Conservation (phyloP, 1,284 basidiomycete species). For the Pseudozyma pruni region DNA sequence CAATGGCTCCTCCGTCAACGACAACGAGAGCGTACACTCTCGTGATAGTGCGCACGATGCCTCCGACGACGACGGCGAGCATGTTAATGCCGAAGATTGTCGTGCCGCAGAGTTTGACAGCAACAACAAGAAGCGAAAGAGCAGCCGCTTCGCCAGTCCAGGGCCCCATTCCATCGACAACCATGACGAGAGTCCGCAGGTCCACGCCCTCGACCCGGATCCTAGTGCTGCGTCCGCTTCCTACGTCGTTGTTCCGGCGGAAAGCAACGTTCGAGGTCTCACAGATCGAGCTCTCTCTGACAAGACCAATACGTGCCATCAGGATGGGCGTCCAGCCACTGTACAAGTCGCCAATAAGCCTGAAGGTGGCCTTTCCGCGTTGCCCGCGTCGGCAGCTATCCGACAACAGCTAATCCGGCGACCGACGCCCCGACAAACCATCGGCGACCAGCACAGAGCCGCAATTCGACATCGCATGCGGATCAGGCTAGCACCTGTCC, state of each 20-base stretch:
- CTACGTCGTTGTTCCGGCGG: not conserved
- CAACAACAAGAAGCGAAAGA: slow-evolving; percentile 60
- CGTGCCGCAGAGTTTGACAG: slow-evolving; percentile 45
- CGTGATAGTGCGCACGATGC: slow-evolving; percentile 16
- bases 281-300: slow-evolving; percentile 17
- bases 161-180: not conserved
- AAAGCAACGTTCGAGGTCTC: not conserved
- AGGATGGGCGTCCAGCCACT: not conserved
- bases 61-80: slow-evolving; percentile 27
- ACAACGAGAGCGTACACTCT: slow-evolving; percentile 18
- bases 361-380: not conserved
- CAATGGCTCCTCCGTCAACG: slow-evolving; percentile 1
- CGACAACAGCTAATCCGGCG: slow-evolving; percentile 1
- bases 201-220: not conserved
- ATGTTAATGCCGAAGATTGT: slow-evolving; percentile 36
- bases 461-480: slow-evolving; percentile 24
- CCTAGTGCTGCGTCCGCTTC: not conserved
- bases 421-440: slow-evolving; percentile 15
- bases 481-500: slow-evolving; percentile 12
- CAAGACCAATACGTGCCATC: slow-evolving; percentile 10
- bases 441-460: slow-evolving; percentile 10
- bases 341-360: slow-evolving; percentile 1
- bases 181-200: slow-evolving; percentile 1
- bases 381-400: not conserved
- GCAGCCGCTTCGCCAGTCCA: slow-evolving; percentile 29